Conservation (phyloP, 768 basidiomycete species). For the Cyclocybe aegerita region DNA sequence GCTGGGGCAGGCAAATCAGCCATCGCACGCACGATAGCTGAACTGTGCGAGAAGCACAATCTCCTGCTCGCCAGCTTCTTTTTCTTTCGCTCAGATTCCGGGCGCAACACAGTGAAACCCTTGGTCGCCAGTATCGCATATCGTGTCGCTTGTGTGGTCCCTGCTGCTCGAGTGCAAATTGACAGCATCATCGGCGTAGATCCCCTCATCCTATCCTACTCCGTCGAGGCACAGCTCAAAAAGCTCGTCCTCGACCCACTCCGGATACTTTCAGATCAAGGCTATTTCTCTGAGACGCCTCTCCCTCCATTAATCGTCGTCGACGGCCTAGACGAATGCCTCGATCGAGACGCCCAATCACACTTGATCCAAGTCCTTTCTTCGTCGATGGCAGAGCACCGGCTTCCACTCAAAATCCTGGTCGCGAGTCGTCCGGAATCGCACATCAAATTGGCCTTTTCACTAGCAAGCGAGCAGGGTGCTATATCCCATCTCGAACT, state of each 20-base stretch:
- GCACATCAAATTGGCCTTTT: background rate
- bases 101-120: constrained; percentile 1
- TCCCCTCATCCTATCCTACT: constrained; percentile 6
- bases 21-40: constrained; percentile 10
- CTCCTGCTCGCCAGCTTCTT: constrained; percentile 12
- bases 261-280: background rate
- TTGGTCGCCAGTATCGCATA: constrained; percentile 15
- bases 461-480: background rate
- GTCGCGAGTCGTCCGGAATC: constrained; percentile 15
- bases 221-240: constrained; percentile 6
- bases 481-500: constrained; percentile 4
- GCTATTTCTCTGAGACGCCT: background rate
- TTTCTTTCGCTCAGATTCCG: constrained; percentile 6
- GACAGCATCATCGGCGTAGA: constrained; percentile 4
- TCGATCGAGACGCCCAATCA: background rate
- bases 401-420: constrained; percentile 5
- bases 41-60: constrained; percentile 1
- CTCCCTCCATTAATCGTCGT: constrained; percentile 8
- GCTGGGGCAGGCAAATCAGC: constrained; percentile 19
- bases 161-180: background rate
- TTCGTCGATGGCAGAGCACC: background rate
- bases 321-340: constrained; percentile 18
- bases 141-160: constrained; percentile 4
- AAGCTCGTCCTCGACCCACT: constrained; percentile 12
- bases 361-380: background rate